Evolutionary conservation across 2,329 filamentous ascomycete genomes (phyloP), one percentile per base, ranked within the genome.

Genomic region (Shiraia sp.): DNA sequence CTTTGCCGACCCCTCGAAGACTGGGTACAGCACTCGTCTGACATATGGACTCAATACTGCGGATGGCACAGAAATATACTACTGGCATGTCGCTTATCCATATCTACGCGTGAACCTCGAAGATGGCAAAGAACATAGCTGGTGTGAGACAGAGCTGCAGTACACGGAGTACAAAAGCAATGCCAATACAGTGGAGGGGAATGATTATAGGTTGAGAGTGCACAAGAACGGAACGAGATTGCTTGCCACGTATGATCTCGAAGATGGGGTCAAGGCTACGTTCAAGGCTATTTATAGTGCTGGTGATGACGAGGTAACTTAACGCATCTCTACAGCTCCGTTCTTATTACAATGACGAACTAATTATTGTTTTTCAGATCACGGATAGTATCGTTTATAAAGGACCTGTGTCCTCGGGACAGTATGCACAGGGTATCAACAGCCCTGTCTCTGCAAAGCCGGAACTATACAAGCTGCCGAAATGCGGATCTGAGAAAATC

Each of bases 41-140:
- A 55, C 51, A 13, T 55, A 36, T 10, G 54, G 54, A 2, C 19
- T 27, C 8, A 55, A 55, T 31, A 55, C 51, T 0, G 31, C 53
- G 27, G 51, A 57, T 29, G 49, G 51, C 19, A 46, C 40, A 9
- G 51, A 57, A 33, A 57, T 55, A 14, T 55, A 57, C 43, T 55
- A 57, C 31, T 53, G 49, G 49, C 45, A 42, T 33, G 32, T 51
- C 15, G 51, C 54, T 14, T 57, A 55, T 35, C 54, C 54, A 10
- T 27, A 45, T 22, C 28, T 55, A 29, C 39, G 36, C 23, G 52
- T 45, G 16, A 34, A 36, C 7, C 44, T 55, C n/a, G n/a, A n/a
- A 0, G 37, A 25, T 2, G 41, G 28, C 4, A 34, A 46, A 2
- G 31, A 36, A 16, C 47, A 53, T 23, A 40, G 35, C 16, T 57